Conservation (phyloP, 139 green algal species). For the Prasinococcaceae sp. region DNA sequence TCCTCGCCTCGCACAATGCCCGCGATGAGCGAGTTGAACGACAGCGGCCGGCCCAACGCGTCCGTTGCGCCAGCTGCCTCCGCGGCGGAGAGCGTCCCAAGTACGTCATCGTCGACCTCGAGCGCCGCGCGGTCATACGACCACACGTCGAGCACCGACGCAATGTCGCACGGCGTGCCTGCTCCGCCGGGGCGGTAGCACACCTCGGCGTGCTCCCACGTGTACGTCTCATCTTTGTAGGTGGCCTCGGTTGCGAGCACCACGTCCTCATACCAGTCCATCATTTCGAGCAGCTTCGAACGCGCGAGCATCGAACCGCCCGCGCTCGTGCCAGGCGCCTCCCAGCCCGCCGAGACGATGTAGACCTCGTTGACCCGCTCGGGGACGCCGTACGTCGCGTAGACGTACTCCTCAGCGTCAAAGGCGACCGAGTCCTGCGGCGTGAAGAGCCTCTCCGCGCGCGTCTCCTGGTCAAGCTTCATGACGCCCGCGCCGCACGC, state of each 20-base stretch:
- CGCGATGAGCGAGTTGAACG: no score
- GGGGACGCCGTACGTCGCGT: constrained; percentile 2
- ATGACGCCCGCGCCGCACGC: no score
- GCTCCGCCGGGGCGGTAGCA: constrained; percentile 7
- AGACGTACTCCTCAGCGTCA: constrained; percentile 1
- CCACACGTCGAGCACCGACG: constrained; percentile 9
- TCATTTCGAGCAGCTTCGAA: not conserved
- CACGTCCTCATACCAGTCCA: not conserved
- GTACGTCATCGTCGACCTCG: constrained; percentile 1
- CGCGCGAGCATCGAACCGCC: not conserved
- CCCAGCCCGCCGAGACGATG: not conserved
- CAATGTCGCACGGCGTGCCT: constrained; percentile 3
- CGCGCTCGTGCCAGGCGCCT: not conserved
- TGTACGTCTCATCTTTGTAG: not conserved
- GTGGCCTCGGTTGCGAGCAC: not conserved
- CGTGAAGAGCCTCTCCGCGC: constrained; percentile 13
- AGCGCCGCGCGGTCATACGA: constrained; percentile 4
- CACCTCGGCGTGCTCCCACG: not conserved
- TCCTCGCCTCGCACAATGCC: no score
- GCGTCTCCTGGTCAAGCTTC: no score
- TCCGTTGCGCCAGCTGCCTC: no score
- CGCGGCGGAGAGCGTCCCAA: not conserved
- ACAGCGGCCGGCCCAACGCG: no score
- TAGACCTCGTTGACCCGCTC: not conserved
- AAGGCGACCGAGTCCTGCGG: constrained; percentile 9